Percentiles rank a stretch among this genome's conserved stretches.
Conservation (phyloP, 805 yeast species). For the Kuraishia ogatae region DNA sequence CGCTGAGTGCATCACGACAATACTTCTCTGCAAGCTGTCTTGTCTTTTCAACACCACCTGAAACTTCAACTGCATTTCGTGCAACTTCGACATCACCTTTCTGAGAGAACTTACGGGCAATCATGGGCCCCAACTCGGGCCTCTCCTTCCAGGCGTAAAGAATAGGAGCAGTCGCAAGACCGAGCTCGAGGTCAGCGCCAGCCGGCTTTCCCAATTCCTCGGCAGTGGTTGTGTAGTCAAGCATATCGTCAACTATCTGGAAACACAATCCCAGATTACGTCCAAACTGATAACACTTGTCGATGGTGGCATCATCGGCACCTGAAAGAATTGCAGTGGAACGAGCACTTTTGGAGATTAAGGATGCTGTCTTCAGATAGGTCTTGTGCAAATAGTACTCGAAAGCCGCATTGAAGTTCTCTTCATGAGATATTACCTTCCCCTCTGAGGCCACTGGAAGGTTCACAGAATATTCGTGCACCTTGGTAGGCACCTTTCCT, state of each 20-base stretch:
- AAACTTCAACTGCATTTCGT: conserved; percentile 57
- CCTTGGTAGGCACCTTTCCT: conserved; percentile 51
- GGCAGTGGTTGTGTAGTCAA: conserved; percentile 88
- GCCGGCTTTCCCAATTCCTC: conserved; percentile 88
- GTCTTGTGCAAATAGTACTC: conserved; percentile 94
- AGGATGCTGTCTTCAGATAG: conserved; percentile 87
- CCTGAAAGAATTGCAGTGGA: conserved; percentile 93
- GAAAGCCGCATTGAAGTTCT: conserved; percentile 79
- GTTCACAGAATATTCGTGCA: conserved; percentile 48
- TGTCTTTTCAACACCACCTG: conserved; percentile 73
- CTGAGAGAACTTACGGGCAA: conserved; percentile 70
- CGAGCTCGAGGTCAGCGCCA: conserved; percentile 88
- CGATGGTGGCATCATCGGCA: conserved; percentile 64
- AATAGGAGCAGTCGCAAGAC: conserved; percentile 95
- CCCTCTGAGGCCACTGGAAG: not conserved
- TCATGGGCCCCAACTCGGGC: conserved; percentile 78
- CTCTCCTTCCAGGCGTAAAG: conserved; percentile 87
- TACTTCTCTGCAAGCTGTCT: conserved; percentile 68
- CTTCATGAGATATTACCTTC: conserved; percentile 39
- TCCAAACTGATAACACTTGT: conserved; percentile 85
- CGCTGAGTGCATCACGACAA: conserved; percentile 64
- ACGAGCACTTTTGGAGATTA: conserved; percentile 88
- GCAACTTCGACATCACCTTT: conserved; percentile 86
- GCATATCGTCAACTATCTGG: conserved; percentile 93
- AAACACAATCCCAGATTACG: conserved; percentile 90